Conservation (phyloP, 2,329 filamentous ascomycete species). For the Aspergillus sojae region DNA sequence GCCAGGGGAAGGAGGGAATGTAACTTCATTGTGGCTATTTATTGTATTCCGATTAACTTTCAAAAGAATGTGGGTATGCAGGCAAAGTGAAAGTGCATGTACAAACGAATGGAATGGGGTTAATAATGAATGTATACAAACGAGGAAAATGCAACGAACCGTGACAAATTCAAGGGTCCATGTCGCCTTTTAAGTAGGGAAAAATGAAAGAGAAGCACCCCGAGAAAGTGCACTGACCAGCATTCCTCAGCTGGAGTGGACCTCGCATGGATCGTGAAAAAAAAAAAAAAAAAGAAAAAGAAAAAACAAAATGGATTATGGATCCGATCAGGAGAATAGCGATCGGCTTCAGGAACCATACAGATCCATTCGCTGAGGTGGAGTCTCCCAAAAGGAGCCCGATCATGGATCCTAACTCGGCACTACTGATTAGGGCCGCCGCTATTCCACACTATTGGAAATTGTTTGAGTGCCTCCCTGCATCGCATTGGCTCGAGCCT, state of each 20-base stretch:
- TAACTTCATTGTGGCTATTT: background rate
- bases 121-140: background rate
- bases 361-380: background rate
- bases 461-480: background rate
- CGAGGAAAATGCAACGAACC: background rate
- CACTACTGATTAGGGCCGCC: background rate
- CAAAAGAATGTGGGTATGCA: too few species aligned
- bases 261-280: background rate
- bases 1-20: slow-evolving; percentile 13
- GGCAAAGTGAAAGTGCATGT: background rate
- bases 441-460: slow-evolving; percentile 5
- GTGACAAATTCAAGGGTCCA: background rate
- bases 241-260: background rate
- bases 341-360: background rate
- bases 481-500: background rate
- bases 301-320: background rate
- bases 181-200: background rate
- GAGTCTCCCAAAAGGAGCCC: background rate
- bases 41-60: background rate
- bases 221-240: background rate
- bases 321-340: background rate
- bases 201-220: too few species aligned
- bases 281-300: background rate
- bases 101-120: background rate
- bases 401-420: too few species aligned